phyloP scores from a whole-genome alignment of 148 eudicot species.

The Chenopodium berlandieri region DNA sequence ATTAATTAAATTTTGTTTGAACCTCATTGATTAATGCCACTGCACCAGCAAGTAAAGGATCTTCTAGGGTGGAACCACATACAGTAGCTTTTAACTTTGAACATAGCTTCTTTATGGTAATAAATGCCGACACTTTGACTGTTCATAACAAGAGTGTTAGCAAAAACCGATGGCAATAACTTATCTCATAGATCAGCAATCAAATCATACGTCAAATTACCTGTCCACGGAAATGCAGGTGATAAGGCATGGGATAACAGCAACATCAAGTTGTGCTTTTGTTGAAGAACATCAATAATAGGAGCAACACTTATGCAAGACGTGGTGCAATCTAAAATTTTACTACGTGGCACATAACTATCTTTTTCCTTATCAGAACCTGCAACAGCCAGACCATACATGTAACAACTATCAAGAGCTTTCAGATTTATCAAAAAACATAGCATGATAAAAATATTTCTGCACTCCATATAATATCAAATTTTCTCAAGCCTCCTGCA shows the following conservation, averaged over 20 bases:
- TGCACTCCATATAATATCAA: not conserved
- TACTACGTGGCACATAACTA: conserved; percentile 51
- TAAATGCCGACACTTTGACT: conserved; percentile 80
- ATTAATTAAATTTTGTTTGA: conserved; percentile 8
- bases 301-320: conserved; percentile 61
- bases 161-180: not conserved
- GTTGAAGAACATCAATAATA: conserved; percentile 55
- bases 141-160: conserved; percentile 32
- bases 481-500: not conserved
- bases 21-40: conserved; percentile 68
- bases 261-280: conserved; percentile 48
- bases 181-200: not conserved
- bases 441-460: not conserved
- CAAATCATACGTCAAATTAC: conserved; percentile 32
- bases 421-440: not conserved
- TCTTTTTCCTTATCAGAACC: conserved; percentile 55
- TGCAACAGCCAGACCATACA: conserved; percentile 27
- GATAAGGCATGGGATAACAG: conserved; percentile 54
- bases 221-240: conserved; percentile 75
- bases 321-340: conserved; percentile 63
- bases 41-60: conserved; percentile 32
- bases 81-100: conserved; percentile 46
- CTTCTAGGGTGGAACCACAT: conserved; percentile 32
- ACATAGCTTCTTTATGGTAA: conserved; percentile 65
- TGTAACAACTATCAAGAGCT: conserved; percentile 7